phyloP scores from a whole-genome alignment of 192 early-diverging fungal species.

The Backusella westeae region DNA sequence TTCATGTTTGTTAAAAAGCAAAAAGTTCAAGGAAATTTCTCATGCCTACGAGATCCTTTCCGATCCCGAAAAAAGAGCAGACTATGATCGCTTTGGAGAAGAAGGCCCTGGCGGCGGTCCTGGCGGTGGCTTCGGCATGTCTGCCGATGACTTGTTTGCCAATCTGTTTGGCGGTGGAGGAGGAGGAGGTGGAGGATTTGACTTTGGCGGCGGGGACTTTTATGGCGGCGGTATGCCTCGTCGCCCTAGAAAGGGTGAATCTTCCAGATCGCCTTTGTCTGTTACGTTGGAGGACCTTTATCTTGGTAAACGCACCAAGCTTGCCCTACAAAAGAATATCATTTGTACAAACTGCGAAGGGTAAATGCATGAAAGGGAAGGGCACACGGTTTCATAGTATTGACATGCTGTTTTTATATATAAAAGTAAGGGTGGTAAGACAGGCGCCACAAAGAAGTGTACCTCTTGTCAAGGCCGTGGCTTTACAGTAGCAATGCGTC shows the following conservation, averaged over 20 bases:
- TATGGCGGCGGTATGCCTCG: constrained; percentile 32
- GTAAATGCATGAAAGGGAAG: constrained; percentile 28
- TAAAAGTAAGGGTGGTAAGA: constrained; percentile 74
- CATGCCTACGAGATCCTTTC: constrained; percentile 88
- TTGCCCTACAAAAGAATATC: constrained; percentile 81
- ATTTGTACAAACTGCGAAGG: constrained; percentile 63
- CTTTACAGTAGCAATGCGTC: constrained; percentile 73
- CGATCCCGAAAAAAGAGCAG: constrained; percentile 74
- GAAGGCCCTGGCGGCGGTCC: constrained; percentile 74
- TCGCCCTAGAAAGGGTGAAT: constrained; percentile 46
- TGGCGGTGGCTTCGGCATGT: constrained; percentile 63
- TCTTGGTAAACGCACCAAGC: constrained; percentile 80
- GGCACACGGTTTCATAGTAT: not conserved
- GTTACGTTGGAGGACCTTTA: constrained; percentile 94
- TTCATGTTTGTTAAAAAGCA: constrained; percentile 25
- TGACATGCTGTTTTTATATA: not conserved
- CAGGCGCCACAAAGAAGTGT: constrained; percentile 69
- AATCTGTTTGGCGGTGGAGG: constrained; percentile 77
- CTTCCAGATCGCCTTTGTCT: constrained; percentile 70
- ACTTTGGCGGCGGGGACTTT: constrained; percentile 35
- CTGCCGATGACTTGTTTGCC: constrained; percentile 82
- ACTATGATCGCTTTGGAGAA: constrained; percentile 92
- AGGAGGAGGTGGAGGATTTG: constrained; percentile 40
- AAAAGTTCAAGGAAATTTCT: constrained; percentile 84
- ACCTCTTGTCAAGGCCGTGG: constrained; percentile 77